A percentile compares a stretch with the other conserved stretches of the same genome.
phyloP scores from a whole-genome alignment of 345 rosid species.

The Trapa bicornis region DNA sequence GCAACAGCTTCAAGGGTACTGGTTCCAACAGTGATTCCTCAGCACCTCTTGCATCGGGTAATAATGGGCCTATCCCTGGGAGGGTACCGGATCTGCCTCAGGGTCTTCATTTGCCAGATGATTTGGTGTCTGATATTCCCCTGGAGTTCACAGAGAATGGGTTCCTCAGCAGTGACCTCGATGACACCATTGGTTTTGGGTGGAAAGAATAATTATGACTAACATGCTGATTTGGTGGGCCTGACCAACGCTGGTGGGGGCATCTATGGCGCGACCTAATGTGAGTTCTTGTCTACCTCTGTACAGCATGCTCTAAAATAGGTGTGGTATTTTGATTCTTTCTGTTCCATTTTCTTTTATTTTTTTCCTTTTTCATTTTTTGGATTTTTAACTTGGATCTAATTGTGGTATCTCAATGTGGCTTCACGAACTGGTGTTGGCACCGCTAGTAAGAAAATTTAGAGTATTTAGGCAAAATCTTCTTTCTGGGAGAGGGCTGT shows the following conservation, averaged over 20 bases:
- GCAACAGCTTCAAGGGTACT: conserved; percentile 45
- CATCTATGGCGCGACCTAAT: background rate
- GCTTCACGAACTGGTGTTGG: conserved; percentile 16
- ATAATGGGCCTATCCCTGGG: conserved; percentile 32
- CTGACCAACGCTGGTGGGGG: background rate
- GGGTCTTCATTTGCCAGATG: conserved; percentile 44
- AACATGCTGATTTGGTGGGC: conserved; percentile 11
- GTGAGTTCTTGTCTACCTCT: background rate
- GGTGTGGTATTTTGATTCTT: background rate
- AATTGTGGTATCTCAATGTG: conserved; percentile 33
- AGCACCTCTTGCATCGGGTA: conserved; percentile 39
- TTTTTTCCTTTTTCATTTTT: background rate
- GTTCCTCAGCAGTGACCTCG: conserved; percentile 59
- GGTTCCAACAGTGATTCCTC: conserved; percentile 49
- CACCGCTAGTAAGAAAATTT: background rate
- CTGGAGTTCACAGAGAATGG: conserved; percentile 48
- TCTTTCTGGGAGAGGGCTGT: too few relatives aligned
- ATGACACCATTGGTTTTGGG: conserved; percentile 44
- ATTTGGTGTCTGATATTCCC: conserved; percentile 41
- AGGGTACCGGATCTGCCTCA: conserved; percentile 30
- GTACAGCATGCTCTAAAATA: conserved; percentile 8
- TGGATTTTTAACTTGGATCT: background rate
- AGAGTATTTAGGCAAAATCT: conserved; percentile 5
- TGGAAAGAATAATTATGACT: conserved; percentile 46
- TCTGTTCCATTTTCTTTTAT: background rate